Conservation (phyloP, 2,329 filamentous ascomycete genomes). For the Arthrobotrys sphaeroides region DNA sequence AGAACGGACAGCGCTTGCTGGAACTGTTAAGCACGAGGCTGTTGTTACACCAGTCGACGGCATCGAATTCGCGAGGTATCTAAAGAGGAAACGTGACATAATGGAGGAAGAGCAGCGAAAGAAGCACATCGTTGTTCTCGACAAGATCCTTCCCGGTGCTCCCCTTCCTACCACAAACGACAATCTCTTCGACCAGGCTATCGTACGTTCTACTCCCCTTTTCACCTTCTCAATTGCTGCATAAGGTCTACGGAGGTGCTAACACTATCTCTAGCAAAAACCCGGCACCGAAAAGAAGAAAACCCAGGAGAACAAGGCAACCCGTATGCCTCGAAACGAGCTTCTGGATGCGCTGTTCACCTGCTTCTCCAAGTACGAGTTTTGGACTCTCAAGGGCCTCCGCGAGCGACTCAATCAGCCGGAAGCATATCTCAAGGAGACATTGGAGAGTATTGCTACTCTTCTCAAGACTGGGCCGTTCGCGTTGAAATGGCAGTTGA, state of each 20-base stretch:
- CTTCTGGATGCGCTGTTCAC: slow-evolving; percentile 85
- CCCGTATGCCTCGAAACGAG: slow-evolving; percentile 87
- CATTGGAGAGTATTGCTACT: slow-evolving; percentile 81
- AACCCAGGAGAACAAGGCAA: slow-evolving; percentile 80
- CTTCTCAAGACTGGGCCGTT: slow-evolving; percentile 85
- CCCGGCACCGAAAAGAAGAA: slow-evolving; percentile 67
- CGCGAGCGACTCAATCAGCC: slow-evolving; percentile 82
- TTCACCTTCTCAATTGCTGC: not conserved
- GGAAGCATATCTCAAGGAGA: slow-evolving; percentile 89
- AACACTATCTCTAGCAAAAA: slow-evolving; percentile 64
- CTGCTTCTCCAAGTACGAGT: slow-evolving; percentile 84
- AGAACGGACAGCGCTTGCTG: slow-evolving; percentile 82
- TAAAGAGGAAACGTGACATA: slow-evolving; percentile 60
- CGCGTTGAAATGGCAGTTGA: slow-evolving; percentile 84
- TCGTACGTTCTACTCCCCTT: slow-evolving; percentile 3
- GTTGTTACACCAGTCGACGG: slow-evolving; percentile 60
- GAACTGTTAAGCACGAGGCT: slow-evolving; percentile 75
- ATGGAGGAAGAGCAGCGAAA: slow-evolving; percentile 66
- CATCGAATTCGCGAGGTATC: slow-evolving; percentile 62
- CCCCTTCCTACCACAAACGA: slow-evolving; percentile 55
- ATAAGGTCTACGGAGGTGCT: not conserved
- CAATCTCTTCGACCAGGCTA: slow-evolving; percentile 23
- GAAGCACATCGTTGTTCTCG: slow-evolving; percentile 66
- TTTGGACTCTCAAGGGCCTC: slow-evolving; percentile 92
- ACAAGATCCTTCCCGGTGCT: slow-evolving; percentile 66